Evolutionary conservation across 2,329 filamentous ascomycete genomes (phyloP), one percentile per base, ranked within the genome.

Genomic region (Geosmithia morbida): DNA sequence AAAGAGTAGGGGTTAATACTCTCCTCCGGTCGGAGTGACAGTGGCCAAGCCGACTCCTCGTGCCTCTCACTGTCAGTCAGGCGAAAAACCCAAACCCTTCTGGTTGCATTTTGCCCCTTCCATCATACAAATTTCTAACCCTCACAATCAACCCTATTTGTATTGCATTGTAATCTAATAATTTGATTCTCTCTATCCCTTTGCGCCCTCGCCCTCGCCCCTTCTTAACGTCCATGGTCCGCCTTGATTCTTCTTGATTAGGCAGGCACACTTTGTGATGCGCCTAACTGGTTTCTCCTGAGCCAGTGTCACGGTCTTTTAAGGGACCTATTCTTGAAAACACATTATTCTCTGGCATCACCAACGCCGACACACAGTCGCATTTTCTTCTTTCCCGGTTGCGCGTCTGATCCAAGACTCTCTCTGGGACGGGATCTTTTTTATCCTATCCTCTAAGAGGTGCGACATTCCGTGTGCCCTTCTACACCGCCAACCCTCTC

Each of bases 261-360:
- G 33, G 33, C 22, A 26, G n/a, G n/a, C 13, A 37, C 40, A 14
- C 30, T 37, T 42, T 37, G 45, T 46, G 45, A 46, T 46, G 45
- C 40, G 37, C 29, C 19, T 33, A 41, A 42, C 18, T 46, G 45
- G 40, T 33, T n/a, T 13, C 18, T 41, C 37, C 45, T 46, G 45
- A 46, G 37, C 33, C 22, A 37, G 44, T 45, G 41, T 19, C 41
- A 48, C 44, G 45, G 13, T 37, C 13, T 37, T 37, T 16, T 13
- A 13, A 37, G 33, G 33, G 33, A 37, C 43, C 26, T 26, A 37
- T 20, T 4, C 7, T 45, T 26, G 43, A 37, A 16, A 30, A 20
- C 14, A 33, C 3, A 19, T 26, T 26, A 22, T 45, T 45, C 43
- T 17, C 26, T 26, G 19, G 10, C 17, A 22, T 22, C 41, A 43